A percentile compares a stretch with the other conserved stretches of the same genome.
These are phyloP conservation scores for Pythium dissotocum DNA, from an alignment of 352 stramenopile species.

Conservation along the genomic window DNA sequence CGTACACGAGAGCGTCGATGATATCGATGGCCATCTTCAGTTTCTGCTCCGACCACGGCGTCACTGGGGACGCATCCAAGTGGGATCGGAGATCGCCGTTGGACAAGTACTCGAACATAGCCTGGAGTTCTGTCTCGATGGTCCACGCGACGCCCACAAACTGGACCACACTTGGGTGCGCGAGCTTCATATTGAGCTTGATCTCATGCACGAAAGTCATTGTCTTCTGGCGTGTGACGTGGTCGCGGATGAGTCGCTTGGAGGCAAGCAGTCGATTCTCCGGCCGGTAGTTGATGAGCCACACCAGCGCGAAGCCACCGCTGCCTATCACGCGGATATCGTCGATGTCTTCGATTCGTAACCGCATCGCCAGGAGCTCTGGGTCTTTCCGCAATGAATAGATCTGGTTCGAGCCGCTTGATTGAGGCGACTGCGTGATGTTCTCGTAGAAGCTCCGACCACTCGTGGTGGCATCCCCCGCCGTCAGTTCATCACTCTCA, in stretches of 20 bases:
- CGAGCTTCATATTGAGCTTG: slow-evolving; percentile 46
- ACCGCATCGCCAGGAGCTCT: slow-evolving; percentile 42
- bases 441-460: not conserved
- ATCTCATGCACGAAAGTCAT: slow-evolving; percentile 59
- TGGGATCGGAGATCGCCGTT: slow-evolving; percentile 49
- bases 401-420: not conserved
- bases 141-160: slow-evolving; percentile 63
- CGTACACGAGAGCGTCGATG: slow-evolving; percentile 63
- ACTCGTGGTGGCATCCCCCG: not conserved
- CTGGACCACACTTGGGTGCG: slow-evolving; percentile 51
- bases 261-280: slow-evolving; percentile 39
- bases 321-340: slow-evolving; percentile 45
- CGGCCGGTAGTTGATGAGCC: slow-evolving; percentile 44
- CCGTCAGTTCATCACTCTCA: not conserved
- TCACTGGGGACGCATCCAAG: slow-evolving; percentile 24
- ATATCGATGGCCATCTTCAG: slow-evolving; percentile 57
- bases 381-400: slow-evolving; percentile 44
- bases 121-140: slow-evolving; percentile 49
- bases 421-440: not conserved
- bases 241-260: slow-evolving; percentile 48
- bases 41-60: slow-evolving; percentile 48
- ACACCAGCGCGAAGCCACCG: slow-evolving; percentile 50
- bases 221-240: slow-evolving; percentile 41
- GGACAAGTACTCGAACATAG: slow-evolving; percentile 68
- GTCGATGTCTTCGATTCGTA: slow-evolving; percentile 41